These are phyloP conservation scores for Didymosphaeria variabile DNA, from an alignment of 2,329 filamentous ascomycete species.

Conservation along the genomic window DNA sequence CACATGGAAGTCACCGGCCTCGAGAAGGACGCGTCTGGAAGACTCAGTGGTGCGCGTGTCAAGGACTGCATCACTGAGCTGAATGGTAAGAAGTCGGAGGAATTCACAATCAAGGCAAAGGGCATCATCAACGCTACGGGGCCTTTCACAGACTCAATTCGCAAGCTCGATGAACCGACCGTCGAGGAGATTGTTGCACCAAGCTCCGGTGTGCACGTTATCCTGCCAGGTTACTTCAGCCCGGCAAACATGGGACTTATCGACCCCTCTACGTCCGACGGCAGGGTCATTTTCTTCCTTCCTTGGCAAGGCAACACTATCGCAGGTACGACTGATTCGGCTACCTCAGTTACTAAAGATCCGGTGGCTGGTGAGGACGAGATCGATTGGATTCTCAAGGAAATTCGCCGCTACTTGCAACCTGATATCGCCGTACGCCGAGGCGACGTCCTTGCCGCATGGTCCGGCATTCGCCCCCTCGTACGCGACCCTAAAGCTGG, in stretches of 20 bases:
- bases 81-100: constrained; percentile 68
- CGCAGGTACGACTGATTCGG: constrained; percentile 85
- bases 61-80: constrained; percentile 74
- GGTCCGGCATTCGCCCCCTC: constrained; percentile 86
- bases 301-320: constrained; percentile 95
- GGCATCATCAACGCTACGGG: constrained; percentile 90
- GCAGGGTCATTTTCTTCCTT: constrained; percentile 90
- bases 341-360: constrained; percentile 75
- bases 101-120: constrained; percentile 78
- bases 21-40: constrained; percentile 76
- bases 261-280: constrained; percentile 86
- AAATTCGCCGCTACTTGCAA: constrained; percentile 82
- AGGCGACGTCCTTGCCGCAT: constrained; percentile 87
- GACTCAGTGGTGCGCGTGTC: constrained; percentile 75
- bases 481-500: constrained; percentile 86
- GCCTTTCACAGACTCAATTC: constrained; percentile 85
- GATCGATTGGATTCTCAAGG: constrained; percentile 86
- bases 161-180: constrained; percentile 80
- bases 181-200: constrained; percentile 84
- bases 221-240: constrained; percentile 87
- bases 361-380: constrained; percentile 83
- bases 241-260: constrained; percentile 88
- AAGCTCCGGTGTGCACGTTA: constrained; percentile 84
- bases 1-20: constrained; percentile 82
- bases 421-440: constrained; percentile 86